Percentiles rank a stretch among this genome's conserved stretches.
Evolutionary conservation across 345 rosid species (phyloP).

Genomic region (Boechera divaricarpa): DNA sequence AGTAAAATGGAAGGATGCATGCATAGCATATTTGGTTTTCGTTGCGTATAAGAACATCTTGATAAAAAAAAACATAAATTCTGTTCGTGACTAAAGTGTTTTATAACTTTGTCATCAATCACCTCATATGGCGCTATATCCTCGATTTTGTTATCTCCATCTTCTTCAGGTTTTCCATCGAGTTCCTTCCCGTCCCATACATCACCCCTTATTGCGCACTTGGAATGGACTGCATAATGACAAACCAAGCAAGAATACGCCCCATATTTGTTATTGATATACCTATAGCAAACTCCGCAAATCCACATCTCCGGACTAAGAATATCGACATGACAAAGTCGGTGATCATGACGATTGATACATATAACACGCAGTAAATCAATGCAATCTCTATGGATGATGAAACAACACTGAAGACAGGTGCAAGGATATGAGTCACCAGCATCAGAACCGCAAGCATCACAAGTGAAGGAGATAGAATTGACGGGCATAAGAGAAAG

Average conservation of each 20-base stretch:
- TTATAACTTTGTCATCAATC: background rate
- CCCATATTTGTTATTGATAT: background rate
- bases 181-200: background rate
- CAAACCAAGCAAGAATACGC: conserved; percentile 18
- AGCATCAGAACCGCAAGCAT: background rate
- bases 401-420: conserved; percentile 1
- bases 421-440: background rate
- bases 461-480: conserved; percentile 1
- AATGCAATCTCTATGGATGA: background rate
- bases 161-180: background rate
- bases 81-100: conserved; percentile 11
- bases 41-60: background rate
- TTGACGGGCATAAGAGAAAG: background rate
- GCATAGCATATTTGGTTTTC: background rate
- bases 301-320: background rate
- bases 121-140: background rate
- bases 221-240: conserved; percentile 3
- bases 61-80: background rate
- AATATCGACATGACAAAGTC: background rate
- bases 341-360: conserved; percentile 16
- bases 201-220: background rate
- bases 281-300: background rate
- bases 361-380: background rate
- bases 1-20: background rate
- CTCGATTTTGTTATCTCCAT: background rate